phyloP scores from a whole-genome alignment of 306 rosid genomes.

The Vachellia pachyceras region DNA sequence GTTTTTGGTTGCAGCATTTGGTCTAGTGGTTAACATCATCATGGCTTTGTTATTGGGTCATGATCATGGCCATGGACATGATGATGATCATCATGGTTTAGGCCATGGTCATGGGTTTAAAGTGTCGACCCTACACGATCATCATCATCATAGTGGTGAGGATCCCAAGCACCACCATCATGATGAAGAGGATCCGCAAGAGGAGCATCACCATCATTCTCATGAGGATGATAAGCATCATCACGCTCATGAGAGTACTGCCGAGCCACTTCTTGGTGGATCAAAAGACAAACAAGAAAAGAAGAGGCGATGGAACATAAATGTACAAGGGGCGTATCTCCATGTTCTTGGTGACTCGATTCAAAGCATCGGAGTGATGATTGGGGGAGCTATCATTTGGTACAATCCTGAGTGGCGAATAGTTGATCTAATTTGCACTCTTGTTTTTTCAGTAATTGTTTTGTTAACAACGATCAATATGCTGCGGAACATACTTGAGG shows the following conservation, averaged over 20 bases:
- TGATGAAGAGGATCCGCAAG: neutral
- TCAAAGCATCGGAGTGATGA: slow-evolving; percentile 83
- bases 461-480: slow-evolving; percentile 70
- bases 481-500: slow-evolving; percentile 75
- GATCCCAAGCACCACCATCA: slow-evolving; percentile 29
- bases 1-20: slow-evolving; percentile 73
- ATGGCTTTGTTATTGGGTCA: slow-evolving; percentile 79
- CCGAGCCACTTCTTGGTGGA: slow-evolving; percentile 56
- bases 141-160: slow-evolving; percentile 46
- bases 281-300: slow-evolving; percentile 41
- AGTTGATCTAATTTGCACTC: slow-evolving; percentile 74
- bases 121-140: slow-evolving; percentile 51
- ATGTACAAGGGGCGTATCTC: slow-evolving; percentile 80
- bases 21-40: slow-evolving; percentile 68
- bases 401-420: slow-evolving; percentile 65
- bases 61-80: slow-evolving; percentile 72
- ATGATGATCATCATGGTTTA: slow-evolving; percentile 23
- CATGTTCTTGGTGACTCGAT: slow-evolving; percentile 80
- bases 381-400: slow-evolving; percentile 83
- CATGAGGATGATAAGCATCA: slow-evolving; percentile 1
- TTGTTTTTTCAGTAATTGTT: slow-evolving; percentile 66
- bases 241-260: neutral
- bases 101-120: slow-evolving; percentile 47
- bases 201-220: slow-evolving; percentile 11
- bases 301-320: slow-evolving; percentile 63